Evolutionary conservation across 192 early-diverging fungal species (phyloP).

Genomic region (Dispira simplex): DNA sequence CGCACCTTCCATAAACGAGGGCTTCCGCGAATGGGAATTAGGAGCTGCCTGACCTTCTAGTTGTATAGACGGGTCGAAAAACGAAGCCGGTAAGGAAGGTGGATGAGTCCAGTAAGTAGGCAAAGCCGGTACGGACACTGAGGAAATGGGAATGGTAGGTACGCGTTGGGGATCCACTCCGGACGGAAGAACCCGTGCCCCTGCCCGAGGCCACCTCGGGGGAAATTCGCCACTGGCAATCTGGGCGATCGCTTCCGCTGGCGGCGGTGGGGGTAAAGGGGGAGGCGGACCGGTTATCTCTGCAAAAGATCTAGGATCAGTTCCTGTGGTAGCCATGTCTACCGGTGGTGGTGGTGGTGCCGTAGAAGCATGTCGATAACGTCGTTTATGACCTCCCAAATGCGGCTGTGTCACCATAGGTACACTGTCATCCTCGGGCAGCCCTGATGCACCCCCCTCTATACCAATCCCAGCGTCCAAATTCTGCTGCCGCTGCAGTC

Average conservation of each 20-base stretch:
- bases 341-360: background rate
- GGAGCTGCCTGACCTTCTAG: too few relatives aligned
- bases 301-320: background rate
- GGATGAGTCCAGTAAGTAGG: slow-evolving; percentile 3
- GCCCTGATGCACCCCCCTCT: too few relatives aligned
- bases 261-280: background rate
- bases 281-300: background rate
- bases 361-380: background rate
- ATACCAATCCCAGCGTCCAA: background rate
- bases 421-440: too few relatives aligned
- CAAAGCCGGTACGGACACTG: background rate
- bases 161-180: background rate
- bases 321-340: background rate
- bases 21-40: too few relatives aligned
- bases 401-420: too few relatives aligned
- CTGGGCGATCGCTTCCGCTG: background rate
- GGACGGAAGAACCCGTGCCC: slow-evolving; percentile 4
- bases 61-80: slow-evolving; percentile 1
- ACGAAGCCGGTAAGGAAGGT: background rate
- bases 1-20: too few relatives aligned
- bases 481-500: background rate
- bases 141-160: background rate
- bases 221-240: background rate
- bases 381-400: too few relatives aligned
- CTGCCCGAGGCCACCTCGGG: background rate